phyloP scores from a whole-genome alignment of 768 basidiomycete genomes.

The Vararia minispora region DNA sequence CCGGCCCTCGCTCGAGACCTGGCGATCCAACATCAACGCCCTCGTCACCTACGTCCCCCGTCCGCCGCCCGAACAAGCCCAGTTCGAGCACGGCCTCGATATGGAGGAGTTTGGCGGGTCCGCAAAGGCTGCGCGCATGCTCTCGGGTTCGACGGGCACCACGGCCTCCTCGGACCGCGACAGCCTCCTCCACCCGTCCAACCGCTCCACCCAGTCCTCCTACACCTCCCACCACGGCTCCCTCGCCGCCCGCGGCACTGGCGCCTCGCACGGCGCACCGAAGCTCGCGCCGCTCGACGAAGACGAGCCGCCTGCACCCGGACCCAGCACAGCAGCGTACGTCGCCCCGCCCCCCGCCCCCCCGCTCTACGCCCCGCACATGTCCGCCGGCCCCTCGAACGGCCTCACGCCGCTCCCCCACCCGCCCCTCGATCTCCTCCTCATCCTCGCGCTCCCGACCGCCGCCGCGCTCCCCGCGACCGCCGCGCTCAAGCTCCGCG shows the following conservation, averaged over 20 bases:
- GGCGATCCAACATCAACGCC: constrained; percentile 74
- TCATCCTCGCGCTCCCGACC: constrained; percentile 82
- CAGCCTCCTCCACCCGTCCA: constrained; percentile 49
- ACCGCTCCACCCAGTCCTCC: constrained; percentile 63
- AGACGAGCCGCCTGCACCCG: constrained; percentile 4
- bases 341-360: constrained; percentile 5
- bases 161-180: constrained; percentile 45
- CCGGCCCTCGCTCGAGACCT: constrained; percentile 76
- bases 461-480: constrained; percentile 62
- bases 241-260: constrained; percentile 10
- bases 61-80: constrained; percentile 23
- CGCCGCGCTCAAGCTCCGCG: constrained; percentile 75
- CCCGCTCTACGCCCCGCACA: constrained; percentile 34
- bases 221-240: constrained; percentile 39
- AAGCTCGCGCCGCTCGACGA: constrained; percentile 15
- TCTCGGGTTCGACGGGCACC: constrained; percentile 63
- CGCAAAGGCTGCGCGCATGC: constrained; percentile 66
- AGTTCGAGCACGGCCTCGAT: too few species aligned
- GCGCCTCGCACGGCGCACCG: constrained; percentile 2
- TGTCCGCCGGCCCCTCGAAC: constrained; percentile 66
- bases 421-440: constrained; percentile 83
- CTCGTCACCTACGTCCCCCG: constrained; percentile 66
- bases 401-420: constrained; percentile 75
- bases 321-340: not conserved
- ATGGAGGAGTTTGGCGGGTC: constrained; percentile 70